Conservation (phyloP, 108 stramenopile species). For the Skeletonema grethae region DNA sequence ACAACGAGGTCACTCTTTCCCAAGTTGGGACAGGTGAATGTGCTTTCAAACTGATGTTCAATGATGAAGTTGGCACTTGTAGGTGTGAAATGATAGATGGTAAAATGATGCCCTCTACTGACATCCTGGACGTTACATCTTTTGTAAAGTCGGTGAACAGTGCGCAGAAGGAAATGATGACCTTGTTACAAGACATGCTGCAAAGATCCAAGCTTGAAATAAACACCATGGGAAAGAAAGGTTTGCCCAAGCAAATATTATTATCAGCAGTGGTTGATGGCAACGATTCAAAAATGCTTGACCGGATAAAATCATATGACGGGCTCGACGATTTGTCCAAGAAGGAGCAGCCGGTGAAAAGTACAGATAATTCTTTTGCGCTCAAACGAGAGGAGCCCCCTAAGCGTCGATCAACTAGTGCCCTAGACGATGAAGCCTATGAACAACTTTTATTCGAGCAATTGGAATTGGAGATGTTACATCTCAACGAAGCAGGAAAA, state of each 20-base stretch:
- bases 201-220: conserved; percentile 24
- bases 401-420: conserved; percentile 20
- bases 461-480: conserved; percentile 27
- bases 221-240: conserved; percentile 2
- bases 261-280: neutral
- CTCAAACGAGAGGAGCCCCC: conserved; percentile 7
- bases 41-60: conserved; percentile 30
- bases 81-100: conserved; percentile 21
- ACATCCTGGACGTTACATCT: conserved; percentile 32
- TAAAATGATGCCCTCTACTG: conserved; percentile 36
- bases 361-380: conserved; percentile 14
- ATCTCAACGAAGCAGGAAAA: conserved; percentile 7
- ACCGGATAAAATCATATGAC: conserved; percentile 15
- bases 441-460: conserved; percentile 1
- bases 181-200: conserved; percentile 34
- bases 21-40: conserved; percentile 9
- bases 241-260: neutral
- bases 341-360: conserved; percentile 14
- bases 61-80: conserved; percentile 35
- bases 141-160: conserved; percentile 29
- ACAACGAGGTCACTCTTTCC: conserved; percentile 17
- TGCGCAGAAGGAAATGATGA: conserved; percentile 32
- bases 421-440: neutral
- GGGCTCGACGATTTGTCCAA: conserved; percentile 11
- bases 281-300: neutral